These are phyloP conservation scores for Curvularia verruculosa DNA, from an alignment of 2,329 filamentous ascomycete species.

Conservation along the genomic window DNA sequence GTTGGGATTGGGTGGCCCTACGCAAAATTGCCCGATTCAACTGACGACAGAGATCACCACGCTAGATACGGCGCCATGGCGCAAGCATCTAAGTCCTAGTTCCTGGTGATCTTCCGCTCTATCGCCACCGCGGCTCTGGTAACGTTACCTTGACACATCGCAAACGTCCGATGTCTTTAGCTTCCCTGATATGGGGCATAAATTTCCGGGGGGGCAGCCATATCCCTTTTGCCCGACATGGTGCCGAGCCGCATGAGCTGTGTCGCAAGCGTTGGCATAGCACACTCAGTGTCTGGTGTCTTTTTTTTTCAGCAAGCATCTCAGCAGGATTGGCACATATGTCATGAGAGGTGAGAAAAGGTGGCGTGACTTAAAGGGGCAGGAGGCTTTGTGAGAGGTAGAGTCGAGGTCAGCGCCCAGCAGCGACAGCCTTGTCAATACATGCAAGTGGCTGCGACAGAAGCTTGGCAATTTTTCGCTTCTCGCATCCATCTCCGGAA, in stretches of 20 bases:
- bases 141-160: conserved; percentile 8
- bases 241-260: conserved; percentile 10
- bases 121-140: conserved; percentile 1
- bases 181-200: conserved; percentile 1
- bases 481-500: conserved; percentile 14
- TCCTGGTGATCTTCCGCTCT: conserved; percentile 10
- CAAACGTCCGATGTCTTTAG: background rate
- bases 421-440: background rate
- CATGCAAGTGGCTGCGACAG: background rate
- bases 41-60: conserved; percentile 1
- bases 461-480: conserved; percentile 4
- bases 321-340: background rate
- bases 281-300: background rate
- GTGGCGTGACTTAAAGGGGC: conserved; percentile 1
- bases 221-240: conserved; percentile 10
- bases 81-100: conserved; percentile 9
- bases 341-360: background rate
- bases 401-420: background rate
- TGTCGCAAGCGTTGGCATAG: background rate
- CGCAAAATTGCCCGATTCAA: conserved; percentile 7
- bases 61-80: conserved; percentile 7
- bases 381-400: background rate
- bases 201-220: conserved; percentile 3
- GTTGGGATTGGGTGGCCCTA: conserved; percentile 9
- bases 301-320: background rate